phyloP scores from a whole-genome alignment of 2,329 filamentous ascomycete genomes.

The Blastomyces percursus region DNA sequence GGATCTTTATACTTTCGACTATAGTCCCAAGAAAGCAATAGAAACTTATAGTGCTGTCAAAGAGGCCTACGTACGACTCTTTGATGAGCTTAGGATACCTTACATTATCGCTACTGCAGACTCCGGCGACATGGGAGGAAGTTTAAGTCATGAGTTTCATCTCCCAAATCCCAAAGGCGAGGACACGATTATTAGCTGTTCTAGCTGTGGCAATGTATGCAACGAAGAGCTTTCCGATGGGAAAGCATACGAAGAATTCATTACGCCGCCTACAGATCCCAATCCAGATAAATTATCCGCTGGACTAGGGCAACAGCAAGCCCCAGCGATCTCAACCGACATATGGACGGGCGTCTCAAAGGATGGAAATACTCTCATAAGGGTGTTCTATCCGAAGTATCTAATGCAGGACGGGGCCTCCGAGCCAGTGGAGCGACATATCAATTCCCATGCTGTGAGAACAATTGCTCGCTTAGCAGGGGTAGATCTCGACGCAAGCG shows the following conservation, averaged over 20 bases:
- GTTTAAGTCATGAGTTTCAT: constrained; percentile 90
- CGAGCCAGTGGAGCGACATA: constrained; percentile 29
- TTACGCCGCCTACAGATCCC: constrained; percentile 10
- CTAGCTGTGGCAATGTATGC: constrained; percentile 60
- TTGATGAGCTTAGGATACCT: constrained; percentile 71
- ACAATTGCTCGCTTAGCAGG: constrained; percentile 38
- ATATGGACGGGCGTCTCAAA: constrained; percentile 33
- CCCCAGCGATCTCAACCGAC: constrained; percentile 27
- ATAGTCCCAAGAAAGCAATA: constrained; percentile 55
- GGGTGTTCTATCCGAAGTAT: constrained; percentile 54
- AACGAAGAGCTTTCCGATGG: constrained; percentile 75
- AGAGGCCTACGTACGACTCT: constrained; percentile 61
- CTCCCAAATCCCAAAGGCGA: constrained; percentile 70
- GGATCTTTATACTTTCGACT: constrained; percentile 92
- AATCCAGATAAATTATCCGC: constrained; percentile 5
- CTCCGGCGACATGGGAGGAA: constrained; percentile 93
- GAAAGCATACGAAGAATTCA: constrained; percentile 21
- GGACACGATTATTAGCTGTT: constrained; percentile 70
- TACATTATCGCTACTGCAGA: constrained; percentile 79
- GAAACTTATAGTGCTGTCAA: constrained; percentile 68
- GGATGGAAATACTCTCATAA: constrained; percentile 57
- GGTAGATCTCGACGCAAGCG: constrained; percentile 58
- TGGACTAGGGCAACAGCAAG: constrained; percentile 12
- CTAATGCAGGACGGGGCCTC: constrained; percentile 22
- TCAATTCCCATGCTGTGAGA: constrained; percentile 57